Conservation (phyloP, 179 eudicot species). For the Carnegiea gigantea region DNA sequence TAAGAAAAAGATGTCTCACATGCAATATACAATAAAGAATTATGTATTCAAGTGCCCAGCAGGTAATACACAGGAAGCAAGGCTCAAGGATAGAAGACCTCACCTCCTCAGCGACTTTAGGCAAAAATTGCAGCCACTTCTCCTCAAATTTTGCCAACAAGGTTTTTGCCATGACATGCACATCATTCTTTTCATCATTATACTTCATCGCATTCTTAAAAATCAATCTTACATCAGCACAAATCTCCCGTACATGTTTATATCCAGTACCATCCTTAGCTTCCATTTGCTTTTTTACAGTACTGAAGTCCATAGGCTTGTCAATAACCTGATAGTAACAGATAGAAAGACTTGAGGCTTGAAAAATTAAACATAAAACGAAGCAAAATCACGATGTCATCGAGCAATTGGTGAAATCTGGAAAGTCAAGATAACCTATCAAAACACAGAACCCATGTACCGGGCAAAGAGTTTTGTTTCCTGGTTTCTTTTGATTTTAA, state of each 20-base stretch:
- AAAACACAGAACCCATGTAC: too few species aligned
- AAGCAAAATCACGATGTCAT: background rate
- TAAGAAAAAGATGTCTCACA: background rate
- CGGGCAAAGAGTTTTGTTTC: background rate
- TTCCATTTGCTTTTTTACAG: slow-evolving; percentile 84
- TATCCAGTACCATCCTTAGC: slow-evolving; percentile 73
- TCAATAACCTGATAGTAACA: slow-evolving; percentile 62
- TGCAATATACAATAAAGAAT: background rate
- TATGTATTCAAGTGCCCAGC: background rate
- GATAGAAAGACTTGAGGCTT: background rate
- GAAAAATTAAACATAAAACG: background rate
- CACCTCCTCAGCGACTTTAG: slow-evolving; percentile 88
- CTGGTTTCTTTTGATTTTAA: too few species aligned
- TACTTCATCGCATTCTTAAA: slow-evolving; percentile 86
- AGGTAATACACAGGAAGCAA: background rate
- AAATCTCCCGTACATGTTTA: slow-evolving; percentile 76
- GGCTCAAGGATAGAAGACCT: slow-evolving; percentile 21
- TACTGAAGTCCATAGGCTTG: slow-evolving; percentile 88
- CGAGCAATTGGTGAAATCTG: background rate
- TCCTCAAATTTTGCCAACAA: slow-evolving; percentile 78
- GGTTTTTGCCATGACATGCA: slow-evolving; percentile 68
- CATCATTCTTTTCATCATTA: slow-evolving; percentile 73
- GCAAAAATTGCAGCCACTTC: slow-evolving; percentile 77
- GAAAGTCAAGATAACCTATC: background rate
- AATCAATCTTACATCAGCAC: slow-evolving; percentile 73